These are phyloP conservation scores for Penicillium crustosum DNA, from an alignment of 2,329 filamentous ascomycete species.

Conservation along the genomic window DNA sequence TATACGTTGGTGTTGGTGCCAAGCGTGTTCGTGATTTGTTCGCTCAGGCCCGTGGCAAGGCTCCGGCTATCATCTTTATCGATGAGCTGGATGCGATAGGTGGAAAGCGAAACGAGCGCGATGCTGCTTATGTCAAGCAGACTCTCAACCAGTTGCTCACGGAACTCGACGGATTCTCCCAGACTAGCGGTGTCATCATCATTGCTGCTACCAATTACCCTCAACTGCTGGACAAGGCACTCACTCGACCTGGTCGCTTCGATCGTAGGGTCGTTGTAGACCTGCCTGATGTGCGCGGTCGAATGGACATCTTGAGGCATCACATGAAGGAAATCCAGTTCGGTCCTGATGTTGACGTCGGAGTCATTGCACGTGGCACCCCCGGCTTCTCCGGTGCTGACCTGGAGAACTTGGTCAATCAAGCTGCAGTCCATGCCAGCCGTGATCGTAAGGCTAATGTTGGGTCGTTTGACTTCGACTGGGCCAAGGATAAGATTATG, in stretches of 20 bases:
- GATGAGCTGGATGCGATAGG: constrained; percentile 94
- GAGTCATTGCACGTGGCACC: constrained; percentile 80
- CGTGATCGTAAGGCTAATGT: constrained; percentile 77
- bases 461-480: constrained; percentile 79
- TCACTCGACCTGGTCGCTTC: constrained; percentile 91
- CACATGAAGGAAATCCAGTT: constrained; percentile 90
- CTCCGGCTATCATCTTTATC: constrained; percentile 91
- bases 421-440: constrained; percentile 91
- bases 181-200: constrained; percentile 91
- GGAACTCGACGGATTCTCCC: constrained; percentile 94
- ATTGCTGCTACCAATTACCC: constrained; percentile 96
- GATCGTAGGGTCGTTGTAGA: constrained; percentile 88
- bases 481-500: constrained; percentile 97
- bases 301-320: constrained; percentile 88
- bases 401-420: constrained; percentile 93
- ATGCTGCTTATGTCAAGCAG: constrained; percentile 94
- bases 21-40: constrained; percentile 97
- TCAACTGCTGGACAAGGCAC: constrained; percentile 87
- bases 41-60: constrained; percentile 75
- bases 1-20: constrained; percentile 94
- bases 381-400: constrained; percentile 93
- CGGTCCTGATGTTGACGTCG: constrained; percentile 75
- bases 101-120: constrained; percentile 85
- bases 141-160: constrained; percentile 96
- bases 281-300: constrained; percentile 88